phyloP scores from a whole-genome alignment of 2,329 filamentous ascomycete species.

The Paecilomyces fulvus region DNA sequence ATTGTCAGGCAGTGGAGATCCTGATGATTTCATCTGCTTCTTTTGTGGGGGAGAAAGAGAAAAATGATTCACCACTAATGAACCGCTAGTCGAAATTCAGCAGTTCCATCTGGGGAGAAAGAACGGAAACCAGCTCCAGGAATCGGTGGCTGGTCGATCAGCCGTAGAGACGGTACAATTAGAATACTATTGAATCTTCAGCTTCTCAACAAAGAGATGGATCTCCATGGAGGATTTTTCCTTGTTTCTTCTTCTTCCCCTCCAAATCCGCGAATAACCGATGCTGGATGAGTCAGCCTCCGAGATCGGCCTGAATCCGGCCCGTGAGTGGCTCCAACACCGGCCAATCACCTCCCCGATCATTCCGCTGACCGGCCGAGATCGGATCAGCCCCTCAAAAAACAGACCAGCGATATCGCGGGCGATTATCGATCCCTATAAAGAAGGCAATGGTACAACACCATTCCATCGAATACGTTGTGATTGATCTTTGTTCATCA shows the following conservation, averaged over 20 bases:
- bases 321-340: neutral
- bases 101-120: neutral
- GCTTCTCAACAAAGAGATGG: neutral
- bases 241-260: no score
- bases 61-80: neutral
- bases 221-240: no score
- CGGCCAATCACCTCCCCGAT: conserved; percentile 16
- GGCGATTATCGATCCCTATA: neutral
- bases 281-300: neutral
- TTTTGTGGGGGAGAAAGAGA: neutral
- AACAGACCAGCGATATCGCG: conserved; percentile 27
- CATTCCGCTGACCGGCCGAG: conserved; percentile 30
- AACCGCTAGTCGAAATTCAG: neutral
- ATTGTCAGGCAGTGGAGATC: neutral
- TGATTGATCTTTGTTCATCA: neutral
- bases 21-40: neutral
- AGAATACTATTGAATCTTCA: neutral
- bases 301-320: neutral
- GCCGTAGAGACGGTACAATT: no score
- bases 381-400: conserved; percentile 27
- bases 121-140: neutral
- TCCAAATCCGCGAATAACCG: neutral
- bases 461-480: neutral
- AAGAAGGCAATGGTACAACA: no score
- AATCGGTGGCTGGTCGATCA: neutral